Base-by-base conservation (phyloP, 805 yeast genomes). In the Cyberlindnera euphorbiiphila region DNA sequence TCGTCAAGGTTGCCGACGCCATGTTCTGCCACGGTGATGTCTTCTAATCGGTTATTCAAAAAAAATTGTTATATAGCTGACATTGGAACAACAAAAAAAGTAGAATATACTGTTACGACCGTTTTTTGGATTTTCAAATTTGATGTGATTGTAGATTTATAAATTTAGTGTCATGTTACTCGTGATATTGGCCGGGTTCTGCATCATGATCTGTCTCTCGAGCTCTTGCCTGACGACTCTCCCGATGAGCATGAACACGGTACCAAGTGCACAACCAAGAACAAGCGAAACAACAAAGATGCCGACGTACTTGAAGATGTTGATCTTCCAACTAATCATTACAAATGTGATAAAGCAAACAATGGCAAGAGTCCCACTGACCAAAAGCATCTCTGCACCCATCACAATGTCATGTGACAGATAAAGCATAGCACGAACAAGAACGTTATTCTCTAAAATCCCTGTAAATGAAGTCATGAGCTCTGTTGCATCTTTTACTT, bases 1-100 rank as follows among this genome's bases (percentile, higher is more conserved):
- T 91, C 81, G 79, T 89, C 64, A 91, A 91, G 79, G 98, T 91
- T 59, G 97, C 96, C 54, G 93, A 85, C 56, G 98, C 97, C 57
- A 91, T 91, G 98, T 82, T 84, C 62, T 95, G 76, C 75, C 96
- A 86, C 68, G 98, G 98, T 72, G 97, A 91, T 55, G 71, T 68
- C 45, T 68, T 45, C 50, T 60, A 54, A 55, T n/a, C n/a, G n/a
- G n/a, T n/a, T n/a, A n/a, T n/a, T n/a, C n/a, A n/a, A n/a, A n/a
- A n/a, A n/a, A n/a, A n/a, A n/a, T n/a, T n/a, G n/a, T n/a, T n/a
- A 34, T 20, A 27, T 20, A 17, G 22, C 22, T 28, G n/a, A n/a
- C n/a, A n/a, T n/a, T 13, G 17, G 13, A 27, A 14, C 17, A 12
- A 14, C 8, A 22, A 29, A 35, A 23, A 29, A 22, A 18, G n/a